These are phyloP conservation scores for Ramularia collo-cygni DNA, from an alignment of 2,329 filamentous ascomycete species.

Conservation along the genomic window DNA sequence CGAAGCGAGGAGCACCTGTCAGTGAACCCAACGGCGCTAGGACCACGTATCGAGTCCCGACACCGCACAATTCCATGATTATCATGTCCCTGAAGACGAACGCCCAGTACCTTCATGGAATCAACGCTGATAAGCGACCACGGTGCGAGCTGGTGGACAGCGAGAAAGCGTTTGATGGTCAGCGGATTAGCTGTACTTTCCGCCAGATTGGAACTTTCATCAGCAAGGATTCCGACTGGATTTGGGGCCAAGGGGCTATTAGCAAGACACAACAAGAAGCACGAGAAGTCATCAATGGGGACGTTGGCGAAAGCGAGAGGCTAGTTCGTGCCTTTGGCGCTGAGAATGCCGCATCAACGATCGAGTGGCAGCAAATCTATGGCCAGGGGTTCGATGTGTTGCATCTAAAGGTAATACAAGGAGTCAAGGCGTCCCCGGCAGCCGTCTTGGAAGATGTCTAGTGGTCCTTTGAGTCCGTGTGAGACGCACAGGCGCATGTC, in stretches of 20 bases:
- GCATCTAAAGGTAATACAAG: slow-evolving; percentile 40
- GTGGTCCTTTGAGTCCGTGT: too few relatives aligned
- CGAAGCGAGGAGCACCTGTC: slow-evolving; percentile 52
- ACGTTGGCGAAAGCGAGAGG: slow-evolving; percentile 55
- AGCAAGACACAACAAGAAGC: slow-evolving; percentile 59
- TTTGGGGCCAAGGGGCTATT: slow-evolving; percentile 89
- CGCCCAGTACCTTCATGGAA: slow-evolving; percentile 82
- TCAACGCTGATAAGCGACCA: slow-evolving; percentile 75
- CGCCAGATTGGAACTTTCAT: slow-evolving; percentile 82
- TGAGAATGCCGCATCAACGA: slow-evolving; percentile 68
- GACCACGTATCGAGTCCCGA: slow-evolving; percentile 57
- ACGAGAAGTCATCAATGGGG: slow-evolving; percentile 60
- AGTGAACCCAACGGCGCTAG: slow-evolving; percentile 24
- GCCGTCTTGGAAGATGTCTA: too few relatives aligned
- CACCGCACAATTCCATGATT: slow-evolving; percentile 87
- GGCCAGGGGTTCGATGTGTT: slow-evolving; percentile 78
- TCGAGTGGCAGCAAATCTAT: slow-evolving; percentile 71
- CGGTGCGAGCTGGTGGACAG: slow-evolving; percentile 57
- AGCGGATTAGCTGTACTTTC: slow-evolving; percentile 88
- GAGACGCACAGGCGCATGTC: too few relatives aligned
- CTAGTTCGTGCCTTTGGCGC: slow-evolving; percentile 74
- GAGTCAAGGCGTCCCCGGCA: too few relatives aligned
- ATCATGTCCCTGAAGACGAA: slow-evolving; percentile 77
- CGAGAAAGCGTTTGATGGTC: slow-evolving; percentile 66
- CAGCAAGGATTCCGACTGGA: slow-evolving; percentile 53